phyloP scores from a whole-genome alignment of 495 filamentous ascomycete genomes.

The Mycothermus thermophilus region DNA sequence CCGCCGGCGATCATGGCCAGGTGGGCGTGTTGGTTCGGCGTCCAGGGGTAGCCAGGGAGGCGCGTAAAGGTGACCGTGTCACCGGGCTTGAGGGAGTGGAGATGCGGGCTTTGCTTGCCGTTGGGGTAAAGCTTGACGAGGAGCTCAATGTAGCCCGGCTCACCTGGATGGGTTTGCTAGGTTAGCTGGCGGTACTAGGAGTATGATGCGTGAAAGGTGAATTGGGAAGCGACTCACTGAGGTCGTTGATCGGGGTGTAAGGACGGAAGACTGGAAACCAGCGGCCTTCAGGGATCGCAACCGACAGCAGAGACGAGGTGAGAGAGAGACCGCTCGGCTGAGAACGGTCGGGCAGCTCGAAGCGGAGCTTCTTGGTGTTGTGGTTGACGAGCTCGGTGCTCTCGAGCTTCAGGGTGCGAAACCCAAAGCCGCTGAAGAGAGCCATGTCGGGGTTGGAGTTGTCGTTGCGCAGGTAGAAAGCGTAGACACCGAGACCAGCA shows the following conservation, averaged over 20 bases:
- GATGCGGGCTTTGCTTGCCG: conserved; percentile 44
- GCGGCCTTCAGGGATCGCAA: conserved; percentile 37
- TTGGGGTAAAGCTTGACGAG: conserved; percentile 52
- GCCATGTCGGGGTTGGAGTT: conserved; percentile 9
- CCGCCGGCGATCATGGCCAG: conserved; percentile 49
- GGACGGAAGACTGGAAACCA: conserved; percentile 42
- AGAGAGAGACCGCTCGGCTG: conserved; percentile 37
- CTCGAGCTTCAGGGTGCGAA: conserved; percentile 27
- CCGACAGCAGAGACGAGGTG: conserved; percentile 43
- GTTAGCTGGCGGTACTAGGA: conserved; percentile 1
- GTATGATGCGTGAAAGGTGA: not conserved
- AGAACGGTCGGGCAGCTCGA: conserved; percentile 41
- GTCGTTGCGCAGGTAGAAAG: conserved; percentile 11
- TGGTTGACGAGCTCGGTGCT: conserved; percentile 47
- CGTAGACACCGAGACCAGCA: conserved; percentile 17
- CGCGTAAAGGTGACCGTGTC: conserved; percentile 41
- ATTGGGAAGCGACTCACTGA: too few relatives aligned
- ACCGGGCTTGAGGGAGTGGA: conserved; percentile 49
- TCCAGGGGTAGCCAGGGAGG: conserved; percentile 40
- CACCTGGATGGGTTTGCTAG: conserved; percentile 22
- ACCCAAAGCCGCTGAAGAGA: conserved; percentile 19
- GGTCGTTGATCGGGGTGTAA: conserved; percentile 45
- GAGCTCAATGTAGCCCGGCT: conserved; percentile 41
- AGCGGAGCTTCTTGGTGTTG: conserved; percentile 51
- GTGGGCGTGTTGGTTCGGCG: conserved; percentile 39